A percentile compares a stretch with the other conserved stretches of the same genome.
Conservation (phyloP, 2,329 filamentous ascomycete genomes). For the Phialocephala subalpina region DNA sequence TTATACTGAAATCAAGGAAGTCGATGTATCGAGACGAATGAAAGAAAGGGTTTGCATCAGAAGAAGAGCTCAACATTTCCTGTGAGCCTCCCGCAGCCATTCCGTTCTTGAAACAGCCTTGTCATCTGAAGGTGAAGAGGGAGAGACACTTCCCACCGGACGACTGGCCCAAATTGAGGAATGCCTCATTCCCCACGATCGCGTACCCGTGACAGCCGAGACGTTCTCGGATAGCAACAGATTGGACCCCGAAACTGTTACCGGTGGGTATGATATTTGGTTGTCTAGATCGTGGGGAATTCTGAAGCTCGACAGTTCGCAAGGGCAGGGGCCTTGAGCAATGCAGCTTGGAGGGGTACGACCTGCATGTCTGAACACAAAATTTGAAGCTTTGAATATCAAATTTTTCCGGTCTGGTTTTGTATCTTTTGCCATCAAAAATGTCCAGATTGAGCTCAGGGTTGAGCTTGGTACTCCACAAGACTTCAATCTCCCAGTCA, state of each 20-base stretch:
- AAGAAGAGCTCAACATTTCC: neutral
- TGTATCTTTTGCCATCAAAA: too few relatives aligned
- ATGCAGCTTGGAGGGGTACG: neutral
- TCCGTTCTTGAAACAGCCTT: neutral
- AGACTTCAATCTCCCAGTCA: neutral
- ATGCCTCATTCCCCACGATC: neutral
- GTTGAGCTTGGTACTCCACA: too few relatives aligned
- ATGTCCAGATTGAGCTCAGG: too few relatives aligned
- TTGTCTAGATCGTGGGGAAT: neutral
- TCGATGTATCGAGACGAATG: slow-evolving; percentile 1
- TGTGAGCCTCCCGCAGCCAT: neutral
- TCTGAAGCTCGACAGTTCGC: neutral
- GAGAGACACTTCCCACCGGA: neutral
- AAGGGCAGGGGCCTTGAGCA: neutral
- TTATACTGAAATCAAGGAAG: neutral
- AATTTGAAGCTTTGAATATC: neutral
- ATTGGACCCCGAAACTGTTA: neutral
- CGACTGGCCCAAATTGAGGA: neutral
- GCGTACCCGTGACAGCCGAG: neutral
- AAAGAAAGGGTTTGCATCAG: neutral
- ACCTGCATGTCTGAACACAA: neutral
- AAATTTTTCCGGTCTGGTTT: too few relatives aligned
- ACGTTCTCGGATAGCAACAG: neutral
- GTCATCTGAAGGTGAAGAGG: neutral
- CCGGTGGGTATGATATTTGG: neutral